Percentiles rank a stretch among this genome's conserved stretches.
Evolutionary conservation across 805 yeast species (phyloP).

Genomic region (Candida sakaeoensis): DNA sequence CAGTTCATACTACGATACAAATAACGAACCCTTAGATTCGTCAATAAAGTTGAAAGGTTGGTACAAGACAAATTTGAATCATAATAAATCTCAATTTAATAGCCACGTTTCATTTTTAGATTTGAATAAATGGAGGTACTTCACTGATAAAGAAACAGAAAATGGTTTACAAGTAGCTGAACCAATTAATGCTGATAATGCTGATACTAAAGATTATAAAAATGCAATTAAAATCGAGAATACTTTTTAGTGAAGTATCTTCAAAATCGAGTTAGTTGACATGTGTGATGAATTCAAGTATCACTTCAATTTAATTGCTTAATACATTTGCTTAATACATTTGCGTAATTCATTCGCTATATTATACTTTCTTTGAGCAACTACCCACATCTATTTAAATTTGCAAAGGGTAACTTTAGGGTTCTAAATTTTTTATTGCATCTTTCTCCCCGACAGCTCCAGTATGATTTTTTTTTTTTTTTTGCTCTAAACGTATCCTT

Average conservation of each 20-base stretch:
- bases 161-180: slow-evolving; percentile 10
- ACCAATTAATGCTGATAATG: neutral
- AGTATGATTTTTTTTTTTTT: too few species aligned
- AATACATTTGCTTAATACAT: too few species aligned
- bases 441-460: too few species aligned
- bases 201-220: slow-evolving; percentile 4
- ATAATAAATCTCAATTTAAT: slow-evolving; percentile 7
- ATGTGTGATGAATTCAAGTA: too few species aligned
- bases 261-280: too few species aligned
- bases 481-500: too few species aligned
- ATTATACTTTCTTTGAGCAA: too few species aligned
- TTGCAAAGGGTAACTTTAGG: too few species aligned
- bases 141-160: slow-evolving; percentile 17
- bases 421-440: too few species aligned
- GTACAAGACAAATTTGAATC: slow-evolving; percentile 26
- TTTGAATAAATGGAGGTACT: slow-evolving; percentile 33
- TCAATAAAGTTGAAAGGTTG: slow-evolving; percentile 31
- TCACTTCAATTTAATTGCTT: too few species aligned
- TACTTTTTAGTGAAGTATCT: neutral
- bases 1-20: slow-evolving; percentile 17
- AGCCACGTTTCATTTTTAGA: slow-evolving; percentile 33
- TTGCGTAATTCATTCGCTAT: too few species aligned
- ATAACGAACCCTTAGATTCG: slow-evolving; percentile 10
- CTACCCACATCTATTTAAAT: too few species aligned
- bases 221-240: slow-evolving; percentile 7